Base-by-base conservation (phyloP, 176 grass and related monocot genomes). In the Puccinellia tenuiflora region DNA sequence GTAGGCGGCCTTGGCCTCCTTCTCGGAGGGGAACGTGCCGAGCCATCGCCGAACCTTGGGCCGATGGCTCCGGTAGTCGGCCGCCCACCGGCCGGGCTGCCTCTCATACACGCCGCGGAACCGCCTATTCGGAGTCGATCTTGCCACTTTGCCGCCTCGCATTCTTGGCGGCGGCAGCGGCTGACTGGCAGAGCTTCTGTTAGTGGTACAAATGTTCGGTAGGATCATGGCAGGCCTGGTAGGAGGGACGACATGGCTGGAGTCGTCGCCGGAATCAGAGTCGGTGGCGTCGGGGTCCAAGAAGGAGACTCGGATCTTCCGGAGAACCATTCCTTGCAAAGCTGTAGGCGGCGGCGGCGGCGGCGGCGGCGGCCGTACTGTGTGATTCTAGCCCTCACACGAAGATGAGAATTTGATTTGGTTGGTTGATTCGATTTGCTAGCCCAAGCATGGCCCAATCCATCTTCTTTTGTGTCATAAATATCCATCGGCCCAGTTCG, bases 11-110 rank as follows among this genome's bases (percentile, higher is more conserved):
- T 5, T 69, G 51, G 89, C 81, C 42, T 61, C 75, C 33, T 54
- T 77, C 68, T 83, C 69, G 14, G 89, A 84, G 5, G 33, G 7
- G 26, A 81, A 88, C 6, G 89, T 91, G 70, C 89, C 89, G 31
- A 91, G 25, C 89, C 81, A 91, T 3, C 13, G 22, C 25, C 85
- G 85, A 8, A 81, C 43, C 7, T 83, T 69, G 29, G 26, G 80
- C 5, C 62, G 20, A n/a, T 67, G 76, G 61, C 63, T 73, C 55
- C 85, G 17, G 21, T 73, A 87, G 62, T 91, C 81, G 15, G 70
- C 77, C 30, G 53, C 69, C 85, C 77, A 91, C 76, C 81, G 69
- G 5, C 77, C 81, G 3, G 85, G 77, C 16, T 68, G 52, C 7
- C 77, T 43, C 28, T 68, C 68, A 9, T 87, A 83, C 9, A 84